These are phyloP conservation scores for Fusarium floridanum DNA, from an alignment of 2,329 filamentous ascomycete species.

Conservation along the genomic window DNA sequence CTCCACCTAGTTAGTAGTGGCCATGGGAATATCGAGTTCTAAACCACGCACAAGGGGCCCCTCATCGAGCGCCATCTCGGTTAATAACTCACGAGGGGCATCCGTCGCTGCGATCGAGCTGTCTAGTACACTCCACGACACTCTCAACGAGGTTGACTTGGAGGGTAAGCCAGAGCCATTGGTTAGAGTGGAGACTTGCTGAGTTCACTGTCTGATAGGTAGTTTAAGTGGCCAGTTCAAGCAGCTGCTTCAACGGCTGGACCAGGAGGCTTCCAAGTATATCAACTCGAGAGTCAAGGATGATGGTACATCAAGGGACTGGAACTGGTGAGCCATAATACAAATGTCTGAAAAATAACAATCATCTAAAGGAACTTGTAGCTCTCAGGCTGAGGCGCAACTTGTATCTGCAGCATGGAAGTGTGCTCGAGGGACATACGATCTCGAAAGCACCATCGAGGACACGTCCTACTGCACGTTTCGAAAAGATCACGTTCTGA, in stretches of 20 bases:
- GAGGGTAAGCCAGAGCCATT: neutral
- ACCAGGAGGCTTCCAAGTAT: slow-evolving; percentile 40
- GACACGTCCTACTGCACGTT: slow-evolving; percentile 28
- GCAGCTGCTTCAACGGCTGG: slow-evolving; percentile 36
- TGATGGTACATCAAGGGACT: slow-evolving; percentile 16
- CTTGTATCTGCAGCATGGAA: slow-evolving; percentile 38
- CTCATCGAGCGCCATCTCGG: slow-evolving; percentile 17
- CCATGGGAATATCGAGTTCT: slow-evolving; percentile 31
- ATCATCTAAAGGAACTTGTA: neutral
- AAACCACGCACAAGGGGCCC: neutral
- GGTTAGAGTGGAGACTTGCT: neutral
- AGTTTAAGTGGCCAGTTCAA: slow-evolving; percentile 25
- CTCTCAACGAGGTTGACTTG: slow-evolving; percentile 26
- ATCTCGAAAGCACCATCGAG: slow-evolving; percentile 9
- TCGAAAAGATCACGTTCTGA: slow-evolving; percentile 15
- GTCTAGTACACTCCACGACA: slow-evolving; percentile 16
- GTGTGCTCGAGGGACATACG: slow-evolving; percentile 33
- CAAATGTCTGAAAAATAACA: neutral
- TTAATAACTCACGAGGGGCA: slow-evolving; percentile 19
- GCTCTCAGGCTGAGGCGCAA: slow-evolving; percentile 28
- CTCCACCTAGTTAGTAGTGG: neutral
- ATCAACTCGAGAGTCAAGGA: slow-evolving; percentile 35
- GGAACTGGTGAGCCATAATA: slow-evolving; percentile 27
- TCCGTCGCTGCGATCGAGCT: slow-evolving; percentile 28
- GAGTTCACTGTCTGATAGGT: neutral